phyloP scores from a whole-genome alignment of 371 early-diverging fungal genomes.

The Saksenaea oblongispora region DNA sequence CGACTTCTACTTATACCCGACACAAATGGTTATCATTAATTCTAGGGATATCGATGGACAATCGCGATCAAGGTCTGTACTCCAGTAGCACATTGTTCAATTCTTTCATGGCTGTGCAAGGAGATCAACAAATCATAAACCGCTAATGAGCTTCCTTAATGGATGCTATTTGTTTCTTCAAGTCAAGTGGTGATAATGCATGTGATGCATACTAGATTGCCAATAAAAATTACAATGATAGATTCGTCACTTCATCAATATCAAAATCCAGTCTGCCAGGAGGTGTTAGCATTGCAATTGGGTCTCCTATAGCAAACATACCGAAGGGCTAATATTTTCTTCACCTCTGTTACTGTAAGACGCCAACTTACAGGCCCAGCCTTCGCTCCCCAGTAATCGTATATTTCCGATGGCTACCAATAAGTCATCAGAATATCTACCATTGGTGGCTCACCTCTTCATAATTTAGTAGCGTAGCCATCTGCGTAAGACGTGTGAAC shows the following conservation, averaged over 20 bases:
- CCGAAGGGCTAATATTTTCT: slow-evolving; percentile 58
- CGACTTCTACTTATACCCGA: too few species aligned
- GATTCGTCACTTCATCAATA: slow-evolving; percentile 42
- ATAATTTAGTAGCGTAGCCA: slow-evolving; percentile 77
- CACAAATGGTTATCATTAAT: too few species aligned
- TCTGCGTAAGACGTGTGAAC: slow-evolving; percentile 80
- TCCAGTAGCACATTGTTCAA: too few species aligned
- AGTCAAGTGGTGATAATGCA: too few species aligned
- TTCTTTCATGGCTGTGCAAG: too few species aligned
- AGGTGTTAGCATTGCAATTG: neutral
- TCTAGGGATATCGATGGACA: too few species aligned
- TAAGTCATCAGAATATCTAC: neutral
- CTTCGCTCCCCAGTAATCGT: slow-evolving; percentile 70
- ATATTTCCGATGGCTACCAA: slow-evolving; percentile 62
- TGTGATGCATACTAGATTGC: neutral
- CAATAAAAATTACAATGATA: slow-evolving; percentile 34
- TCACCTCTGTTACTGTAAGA: slow-evolving; percentile 59
- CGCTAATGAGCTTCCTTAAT: too few species aligned
- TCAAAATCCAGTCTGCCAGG: slow-evolving; percentile 47
- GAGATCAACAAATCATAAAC: too few species aligned
- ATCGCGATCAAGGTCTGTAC: too few species aligned
- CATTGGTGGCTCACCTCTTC: slow-evolving; percentile 55
- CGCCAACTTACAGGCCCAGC: slow-evolving; percentile 37
- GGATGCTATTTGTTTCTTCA: too few species aligned
- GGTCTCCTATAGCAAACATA: slow-evolving; percentile 1